phyloP scores from a whole-genome alignment of 108 stramenopile species.

The Pseudonitzschia multistriata region DNA sequence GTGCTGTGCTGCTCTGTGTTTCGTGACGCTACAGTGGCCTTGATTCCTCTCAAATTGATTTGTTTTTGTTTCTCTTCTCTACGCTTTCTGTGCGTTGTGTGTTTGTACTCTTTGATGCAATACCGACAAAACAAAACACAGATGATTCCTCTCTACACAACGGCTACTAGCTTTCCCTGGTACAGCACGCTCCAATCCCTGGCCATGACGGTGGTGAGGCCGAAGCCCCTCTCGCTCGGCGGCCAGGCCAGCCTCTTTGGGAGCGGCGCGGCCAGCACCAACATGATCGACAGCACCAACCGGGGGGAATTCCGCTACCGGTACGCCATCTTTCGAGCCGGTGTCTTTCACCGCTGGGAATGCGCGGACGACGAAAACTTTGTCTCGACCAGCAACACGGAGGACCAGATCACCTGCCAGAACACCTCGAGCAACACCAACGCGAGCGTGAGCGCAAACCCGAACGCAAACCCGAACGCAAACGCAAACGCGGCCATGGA shows the following conservation, averaged over 20 bases:
- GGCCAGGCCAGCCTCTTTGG: slow-evolving; percentile 11
- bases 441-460: neutral
- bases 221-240: slow-evolving; percentile 45
- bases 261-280: neutral
- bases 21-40: neutral
- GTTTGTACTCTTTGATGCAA: neutral
- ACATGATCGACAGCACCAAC: neutral
- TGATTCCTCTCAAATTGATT: neutral
- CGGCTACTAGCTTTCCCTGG: slow-evolving; percentile 72
- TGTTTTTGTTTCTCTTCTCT: slow-evolving; percentile 8
- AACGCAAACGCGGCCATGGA: neutral
- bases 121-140: slow-evolving; percentile 15
- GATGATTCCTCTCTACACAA: slow-evolving; percentile 68
- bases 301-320: slow-evolving; percentile 46
- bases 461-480: slow-evolving; percentile 21
- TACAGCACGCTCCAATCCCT: slow-evolving; percentile 47
- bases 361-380: slow-evolving; percentile 38
- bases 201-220: neutral
- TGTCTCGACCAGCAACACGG: neutral
- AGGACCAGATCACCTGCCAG: neutral
- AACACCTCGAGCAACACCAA: slow-evolving; percentile 19
- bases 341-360: slow-evolving; percentile 74
- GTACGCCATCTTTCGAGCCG: slow-evolving; percentile 68
- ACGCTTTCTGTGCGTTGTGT: neutral
- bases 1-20: neutral